Conservation (phyloP, 164 flowering plant species). For the Buxus sempervirens region DNA sequence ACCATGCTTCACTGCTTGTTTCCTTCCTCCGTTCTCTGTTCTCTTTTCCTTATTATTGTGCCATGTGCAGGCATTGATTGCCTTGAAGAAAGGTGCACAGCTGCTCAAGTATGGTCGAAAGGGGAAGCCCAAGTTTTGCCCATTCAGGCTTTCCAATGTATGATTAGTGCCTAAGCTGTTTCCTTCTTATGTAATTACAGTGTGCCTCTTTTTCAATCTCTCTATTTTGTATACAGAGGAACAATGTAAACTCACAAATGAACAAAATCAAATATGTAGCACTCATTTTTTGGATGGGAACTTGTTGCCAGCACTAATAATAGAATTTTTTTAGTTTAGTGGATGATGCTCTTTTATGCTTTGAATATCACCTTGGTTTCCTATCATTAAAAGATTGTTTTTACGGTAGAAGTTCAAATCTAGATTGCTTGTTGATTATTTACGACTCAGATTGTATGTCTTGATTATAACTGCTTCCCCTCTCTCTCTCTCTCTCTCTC, state of each 20-base stretch:
- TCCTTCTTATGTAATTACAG: not conserved
- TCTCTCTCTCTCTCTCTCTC: too few species aligned
- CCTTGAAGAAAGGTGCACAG: constrained; percentile 91
- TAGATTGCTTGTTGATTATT: too few species aligned
- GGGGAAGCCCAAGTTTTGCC: constrained; percentile 92
- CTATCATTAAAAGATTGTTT: too few species aligned
- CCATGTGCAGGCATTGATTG: constrained; percentile 63
- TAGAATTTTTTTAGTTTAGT: not conserved
- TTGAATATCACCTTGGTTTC: too few species aligned
- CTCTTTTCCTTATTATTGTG: constrained; percentile 6
- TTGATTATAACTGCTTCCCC: too few species aligned
- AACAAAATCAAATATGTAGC: too few species aligned
- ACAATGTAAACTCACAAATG: too few species aligned
- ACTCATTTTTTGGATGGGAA: not conserved
- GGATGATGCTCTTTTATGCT: too few species aligned
- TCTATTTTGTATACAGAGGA: too few species aligned
- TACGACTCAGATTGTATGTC: too few species aligned
- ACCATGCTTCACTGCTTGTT: not conserved
- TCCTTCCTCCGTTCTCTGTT: not conserved
- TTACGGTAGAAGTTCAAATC: too few species aligned
- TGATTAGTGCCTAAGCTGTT: constrained; percentile 21
- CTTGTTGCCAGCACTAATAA: not conserved
- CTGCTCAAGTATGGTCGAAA: constrained; percentile 97
- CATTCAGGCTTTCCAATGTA: constrained; percentile 86
- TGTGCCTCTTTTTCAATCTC: not conserved